Evolutionary conservation across 768 basidiomycete species (phyloP), one percentile per base, ranked within the genome.

Genomic region (Lactifluus pinguis): DNA sequence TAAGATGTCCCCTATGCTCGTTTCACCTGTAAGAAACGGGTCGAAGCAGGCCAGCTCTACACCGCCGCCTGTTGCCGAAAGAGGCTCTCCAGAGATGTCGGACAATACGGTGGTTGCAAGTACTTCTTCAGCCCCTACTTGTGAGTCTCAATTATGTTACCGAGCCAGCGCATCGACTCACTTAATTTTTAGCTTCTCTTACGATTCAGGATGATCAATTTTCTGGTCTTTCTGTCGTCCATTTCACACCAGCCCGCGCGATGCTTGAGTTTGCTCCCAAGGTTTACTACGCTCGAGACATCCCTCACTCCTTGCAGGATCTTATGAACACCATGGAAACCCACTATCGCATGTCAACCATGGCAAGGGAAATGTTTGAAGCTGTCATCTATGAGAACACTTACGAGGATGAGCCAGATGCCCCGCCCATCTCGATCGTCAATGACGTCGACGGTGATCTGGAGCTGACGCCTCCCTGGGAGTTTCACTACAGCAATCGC

Each of bases 401-500:
- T 0, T 76, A 76, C 21, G 73, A 76, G 6, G 84, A 87, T 65
- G 91, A 93, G 62, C 85, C 82, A 0, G 68, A 80, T 49, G 85
- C 88, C 2, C 90, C 89, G 0, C 73, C 73, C 6, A 88, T 95
- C 66, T 72, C 72, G 15, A 79, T 95, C 29, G 69, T 82, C 53
- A 92, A 94, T 67, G 71, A 79, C 0, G 74, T 91, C 25, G 89
- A 90, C 62, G 69, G 76, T 9, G 65, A 57, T 21, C 38, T 49
- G 51, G 86, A 87, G 62, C 76, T 82, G 10, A 81, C 85, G 21
- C 92, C 93, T 0, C 81, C 80, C 29, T 92, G 88, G 82, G 92
- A 95, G 67, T 97, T 94, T 67, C 77, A 85, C 62, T 95, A 95
- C 70, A 84, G 88, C 11, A 94, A 95, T 70, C 73, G 81, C 55